These are phyloP conservation scores for Irineochytrium annulatum DNA, from an alignment of 192 early-diverging fungal genomes.

Conservation along the genomic window DNA sequence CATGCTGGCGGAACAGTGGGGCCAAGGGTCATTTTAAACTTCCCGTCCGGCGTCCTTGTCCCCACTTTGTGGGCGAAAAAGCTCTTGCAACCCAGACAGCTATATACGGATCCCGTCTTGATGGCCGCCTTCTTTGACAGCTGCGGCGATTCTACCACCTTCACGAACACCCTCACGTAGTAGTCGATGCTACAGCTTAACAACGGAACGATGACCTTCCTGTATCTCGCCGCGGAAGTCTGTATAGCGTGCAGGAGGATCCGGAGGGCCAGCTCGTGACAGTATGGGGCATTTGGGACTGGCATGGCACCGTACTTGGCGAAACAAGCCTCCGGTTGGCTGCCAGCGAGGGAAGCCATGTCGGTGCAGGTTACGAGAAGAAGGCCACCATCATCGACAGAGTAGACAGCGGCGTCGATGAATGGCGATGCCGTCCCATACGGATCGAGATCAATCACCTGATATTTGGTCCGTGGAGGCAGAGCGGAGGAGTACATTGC, in stretches of 20 bases:
- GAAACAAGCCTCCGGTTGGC: slow-evolving; percentile 79
- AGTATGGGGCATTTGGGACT: slow-evolving; percentile 76
- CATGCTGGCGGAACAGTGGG: slow-evolving; percentile 63
- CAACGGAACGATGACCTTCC: slow-evolving; percentile 80
- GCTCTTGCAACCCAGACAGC: slow-evolving; percentile 78
- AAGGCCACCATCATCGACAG: slow-evolving; percentile 81
- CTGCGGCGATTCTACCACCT: slow-evolving; percentile 69
- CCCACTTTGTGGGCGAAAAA: slow-evolving; percentile 63
- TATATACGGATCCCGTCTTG: slow-evolving; percentile 78
- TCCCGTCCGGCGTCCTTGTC: slow-evolving; percentile 48
- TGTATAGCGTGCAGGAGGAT: slow-evolving; percentile 81
- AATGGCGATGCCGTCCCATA: slow-evolving; percentile 96
- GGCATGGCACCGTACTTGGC: slow-evolving; percentile 95
- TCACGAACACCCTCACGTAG: slow-evolving; percentile 94
- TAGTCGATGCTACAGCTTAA: slow-evolving; percentile 95
- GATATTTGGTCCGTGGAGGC: too few relatives aligned
- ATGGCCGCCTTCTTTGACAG: slow-evolving; percentile 76
- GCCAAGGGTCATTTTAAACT: slow-evolving; percentile 61
- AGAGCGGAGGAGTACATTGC: neutral
- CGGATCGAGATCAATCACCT: slow-evolving; percentile 57
- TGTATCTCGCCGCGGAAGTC: slow-evolving; percentile 78
- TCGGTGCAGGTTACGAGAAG: slow-evolving; percentile 98
- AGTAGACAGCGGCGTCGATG: slow-evolving; percentile 89
- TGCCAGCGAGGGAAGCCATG: slow-evolving; percentile 88
- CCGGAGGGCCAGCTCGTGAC: slow-evolving; percentile 93